Conservation (phyloP, 2,329 filamentous ascomycete species). For the Cladophialophora chaetospira region DNA sequence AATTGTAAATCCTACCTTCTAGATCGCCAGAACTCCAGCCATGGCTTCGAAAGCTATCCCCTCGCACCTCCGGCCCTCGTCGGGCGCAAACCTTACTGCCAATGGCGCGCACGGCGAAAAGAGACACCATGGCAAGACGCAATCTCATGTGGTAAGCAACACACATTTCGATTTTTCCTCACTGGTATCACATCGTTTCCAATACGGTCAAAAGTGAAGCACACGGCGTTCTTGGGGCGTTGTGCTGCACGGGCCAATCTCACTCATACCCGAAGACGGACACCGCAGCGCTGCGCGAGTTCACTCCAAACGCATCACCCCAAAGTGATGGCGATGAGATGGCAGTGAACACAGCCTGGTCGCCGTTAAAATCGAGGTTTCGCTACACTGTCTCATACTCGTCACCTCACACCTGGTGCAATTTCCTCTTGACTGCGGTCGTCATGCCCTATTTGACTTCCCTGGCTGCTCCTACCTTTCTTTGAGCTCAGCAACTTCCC, state of each 20-base stretch:
- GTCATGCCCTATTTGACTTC: neutral
- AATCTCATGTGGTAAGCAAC: slow-evolving; percentile 57
- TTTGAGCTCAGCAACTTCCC: slow-evolving; percentile 7
- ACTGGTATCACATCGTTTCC: slow-evolving; percentile 7
- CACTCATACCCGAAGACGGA: neutral
- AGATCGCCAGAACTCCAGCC: slow-evolving; percentile 33
- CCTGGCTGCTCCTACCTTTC: neutral
- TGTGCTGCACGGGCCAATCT: slow-evolving; percentile 10
- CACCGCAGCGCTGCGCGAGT: neutral
- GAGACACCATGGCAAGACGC: slow-evolving; percentile 58
- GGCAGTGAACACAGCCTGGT: neutral
- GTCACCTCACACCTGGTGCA: slow-evolving; percentile 3
- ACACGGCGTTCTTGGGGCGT: neutral
- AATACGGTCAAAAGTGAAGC: neutral
- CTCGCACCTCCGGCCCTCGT: slow-evolving; percentile 70
- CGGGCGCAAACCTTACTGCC: slow-evolving; percentile 53
- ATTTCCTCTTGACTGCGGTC: neutral
- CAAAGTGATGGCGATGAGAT: slow-evolving; percentile 1
- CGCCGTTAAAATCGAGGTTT: slow-evolving; percentile 4
- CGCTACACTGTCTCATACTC: slow-evolving; percentile 9
- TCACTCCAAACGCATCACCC: neutral
- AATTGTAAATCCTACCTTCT: neutral
- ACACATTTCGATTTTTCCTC: slow-evolving; percentile 3
- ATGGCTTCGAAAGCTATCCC: slow-evolving; percentile 82
- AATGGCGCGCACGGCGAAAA: slow-evolving; percentile 39